Evolutionary conservation across 768 basidiomycete species (phyloP).

Genomic region (Steccherinum ochraceum): DNA sequence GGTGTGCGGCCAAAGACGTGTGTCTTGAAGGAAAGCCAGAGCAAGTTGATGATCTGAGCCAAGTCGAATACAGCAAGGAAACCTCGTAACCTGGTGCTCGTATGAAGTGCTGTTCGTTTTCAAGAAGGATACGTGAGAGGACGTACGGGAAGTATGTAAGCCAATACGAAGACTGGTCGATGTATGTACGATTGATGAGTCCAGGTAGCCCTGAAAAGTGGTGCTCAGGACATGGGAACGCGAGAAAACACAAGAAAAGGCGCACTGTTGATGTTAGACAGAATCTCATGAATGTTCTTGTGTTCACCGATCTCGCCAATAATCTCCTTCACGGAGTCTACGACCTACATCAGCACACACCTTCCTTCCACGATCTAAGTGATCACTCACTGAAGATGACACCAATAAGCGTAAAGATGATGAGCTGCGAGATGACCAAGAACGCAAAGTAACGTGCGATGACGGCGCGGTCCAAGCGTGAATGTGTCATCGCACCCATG

Average conservation of each 20-base stretch:
- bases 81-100: slow-evolving; percentile 65
- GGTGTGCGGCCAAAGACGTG: slow-evolving; percentile 81
- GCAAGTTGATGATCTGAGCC: slow-evolving; percentile 88
- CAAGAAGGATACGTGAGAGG: slow-evolving; percentile 1
- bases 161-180: slow-evolving; percentile 90
- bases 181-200: slow-evolving; percentile 80
- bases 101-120: no score
- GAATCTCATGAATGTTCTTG: slow-evolving; percentile 36
- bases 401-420: slow-evolving; percentile 91
- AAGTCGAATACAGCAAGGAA: slow-evolving; percentile 94
- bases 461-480: slow-evolving; percentile 83
- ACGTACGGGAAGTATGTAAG: slow-evolving; percentile 91
- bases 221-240: slow-evolving; percentile 2
- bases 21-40: slow-evolving; percentile 82
- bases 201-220: slow-evolving; percentile 53
- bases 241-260: background rate
- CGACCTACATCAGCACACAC: background rate
- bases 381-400: slow-evolving; percentile 70
- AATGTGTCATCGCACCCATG: slow-evolving; percentile 64
- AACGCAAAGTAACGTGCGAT: slow-evolving; percentile 91
- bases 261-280: slow-evolving; percentile 40
- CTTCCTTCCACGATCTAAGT: slow-evolving; percentile 15
- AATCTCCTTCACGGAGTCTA: slow-evolving; percentile 33
- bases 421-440: slow-evolving; percentile 86
- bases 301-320: slow-evolving; percentile 43